phyloP scores from a whole-genome alignment of 345 rosid species.

The Rhodamnia argentea region DNA sequence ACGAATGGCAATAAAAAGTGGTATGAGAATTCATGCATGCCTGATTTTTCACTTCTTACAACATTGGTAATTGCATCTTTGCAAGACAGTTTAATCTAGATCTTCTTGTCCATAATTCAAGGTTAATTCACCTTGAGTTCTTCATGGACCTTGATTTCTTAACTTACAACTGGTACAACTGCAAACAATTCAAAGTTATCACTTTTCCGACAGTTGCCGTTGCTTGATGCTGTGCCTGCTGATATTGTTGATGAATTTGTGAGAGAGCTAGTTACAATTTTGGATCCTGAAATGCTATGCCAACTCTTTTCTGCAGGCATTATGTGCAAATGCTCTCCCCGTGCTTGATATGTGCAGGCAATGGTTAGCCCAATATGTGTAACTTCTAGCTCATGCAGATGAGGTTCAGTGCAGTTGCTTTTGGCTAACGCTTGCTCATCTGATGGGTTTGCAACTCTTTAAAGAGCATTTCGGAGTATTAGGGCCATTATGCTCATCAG shows the following conservation, averaged over 20 bases:
- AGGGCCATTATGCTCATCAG: not conserved
- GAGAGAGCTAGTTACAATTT: not conserved
- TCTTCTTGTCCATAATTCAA: not conserved
- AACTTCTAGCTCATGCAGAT: not conserved
- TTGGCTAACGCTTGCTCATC: not conserved
- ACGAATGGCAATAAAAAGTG: not conserved
- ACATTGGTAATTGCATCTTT: not conserved
- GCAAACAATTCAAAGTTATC: not conserved
- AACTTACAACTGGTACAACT: not conserved
- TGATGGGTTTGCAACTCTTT: not conserved
- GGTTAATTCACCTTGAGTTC: not conserved
- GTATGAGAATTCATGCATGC: not conserved
- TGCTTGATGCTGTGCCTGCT: not conserved
- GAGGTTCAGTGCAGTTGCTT: not conserved
- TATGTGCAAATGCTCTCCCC: slow-evolving; percentile 85
- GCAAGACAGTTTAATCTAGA: not conserved
- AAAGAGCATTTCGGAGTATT: not conserved
- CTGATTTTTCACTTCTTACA: not conserved
- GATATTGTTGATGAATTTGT: not conserved
- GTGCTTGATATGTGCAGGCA: slow-evolving; percentile 97
- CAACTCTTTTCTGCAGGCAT: slow-evolving; percentile 38
- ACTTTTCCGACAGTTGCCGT: not conserved
- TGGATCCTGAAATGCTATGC: not conserved
- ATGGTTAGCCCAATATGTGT: slow-evolving; percentile 88
- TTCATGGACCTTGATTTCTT: not conserved